Percentiles rank a stretch among this genome's conserved stretches.
phyloP scores from a whole-genome alignment of 1,139 yeast species.

The Lodderomyces jiufengensis region DNA sequence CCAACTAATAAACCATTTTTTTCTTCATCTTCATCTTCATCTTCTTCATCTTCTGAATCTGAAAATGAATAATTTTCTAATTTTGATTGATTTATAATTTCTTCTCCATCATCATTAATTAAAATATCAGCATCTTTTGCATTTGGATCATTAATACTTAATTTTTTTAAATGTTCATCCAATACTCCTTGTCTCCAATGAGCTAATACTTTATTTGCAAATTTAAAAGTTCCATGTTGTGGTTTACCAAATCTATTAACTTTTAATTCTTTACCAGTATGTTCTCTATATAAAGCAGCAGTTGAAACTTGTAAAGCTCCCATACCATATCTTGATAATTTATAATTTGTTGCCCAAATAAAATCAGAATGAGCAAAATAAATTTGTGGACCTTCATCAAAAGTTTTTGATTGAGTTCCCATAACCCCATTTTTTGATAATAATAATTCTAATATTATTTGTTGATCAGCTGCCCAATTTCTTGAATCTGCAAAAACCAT shows the following conservation, averaged over 20 bases:
- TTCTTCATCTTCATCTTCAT: slow-evolving; percentile 14
- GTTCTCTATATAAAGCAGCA: slow-evolving; percentile 77
- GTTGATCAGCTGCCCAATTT: slow-evolving; percentile 90
- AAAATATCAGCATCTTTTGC: slow-evolving; percentile 47
- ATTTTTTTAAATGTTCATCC: slow-evolving; percentile 65
- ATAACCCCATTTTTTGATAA: slow-evolving; percentile 72
- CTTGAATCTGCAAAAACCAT: slow-evolving; percentile 79
- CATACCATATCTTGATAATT: slow-evolving; percentile 79
- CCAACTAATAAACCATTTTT: background rate
- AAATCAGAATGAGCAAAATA: slow-evolving; percentile 87
- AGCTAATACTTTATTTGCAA: slow-evolving; percentile 70
- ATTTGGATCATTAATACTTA: slow-evolving; percentile 43
- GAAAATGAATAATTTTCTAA: slow-evolving; percentile 35
- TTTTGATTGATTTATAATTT: slow-evolving; percentile 43
- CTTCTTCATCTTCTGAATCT: slow-evolving; percentile 30
- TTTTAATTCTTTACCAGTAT: slow-evolving; percentile 72
- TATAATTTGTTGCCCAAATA: slow-evolving; percentile 85
- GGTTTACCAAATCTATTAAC: slow-evolving; percentile 84
- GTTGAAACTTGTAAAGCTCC: slow-evolving; percentile 84
- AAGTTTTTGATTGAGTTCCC: slow-evolving; percentile 72
- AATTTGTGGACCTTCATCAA: slow-evolving; percentile 73
- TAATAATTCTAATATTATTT: slow-evolving; percentile 73
- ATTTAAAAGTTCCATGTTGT: slow-evolving; percentile 76
- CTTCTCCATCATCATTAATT: slow-evolving; percentile 47
- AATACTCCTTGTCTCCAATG: slow-evolving; percentile 76